Base-by-base conservation (phyloP, 2,329 filamentous ascomycete species). In the Corynespora cassiicola region DNA sequence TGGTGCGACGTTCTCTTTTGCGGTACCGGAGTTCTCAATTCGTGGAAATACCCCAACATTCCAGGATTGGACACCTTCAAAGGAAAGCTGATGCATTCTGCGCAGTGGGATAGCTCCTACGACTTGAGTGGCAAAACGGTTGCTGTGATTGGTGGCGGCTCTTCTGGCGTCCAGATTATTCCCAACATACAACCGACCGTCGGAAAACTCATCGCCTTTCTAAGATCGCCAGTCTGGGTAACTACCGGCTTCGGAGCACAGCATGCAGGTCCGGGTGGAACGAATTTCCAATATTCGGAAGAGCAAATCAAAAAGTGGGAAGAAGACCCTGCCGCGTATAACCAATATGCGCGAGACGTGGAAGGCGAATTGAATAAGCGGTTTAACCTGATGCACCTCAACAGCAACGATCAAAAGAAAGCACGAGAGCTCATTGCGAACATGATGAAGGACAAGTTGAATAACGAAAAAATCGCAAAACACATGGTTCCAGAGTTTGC, bases 301-400 rank as follows among this genome's bases (percentile, higher is more conserved):
- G 66, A 73, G 30, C 72, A 75, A 38, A 51, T 66, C 7, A 45
- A 68, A 9, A 71, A 49, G 41, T 58, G 74, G 4, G 42, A 61
- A 31, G 47, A 71, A 3, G 68, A 75, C 33, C 71, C 73, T 0
- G 56, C 68, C 23, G n/a, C n/a, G n/a, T n/a, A n/a, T n/a, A n/a
- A n/a, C n/a, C 71, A 73, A 44, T 76, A 76, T 45, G 68, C 72
- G 42, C 75, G 74, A 51, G 65, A 71, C 36, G 68, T 76, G 37
- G 74, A 77, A 42, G 70, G 71, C 42, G 73, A 76, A 43, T 65
- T 81, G 11, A 80, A 79, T 42, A 70, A 73, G 29, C 68, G 75
- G 5, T 81, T 80, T 66, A 75, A 75, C 29, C 74, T 79, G 58
- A 78, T 78, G 29, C 29, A 31, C 51, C 63, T 76, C 47, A 77